Base-by-base conservation (phyloP, 148 eudicot genomes). In the Selenicereus undatus region DNA sequence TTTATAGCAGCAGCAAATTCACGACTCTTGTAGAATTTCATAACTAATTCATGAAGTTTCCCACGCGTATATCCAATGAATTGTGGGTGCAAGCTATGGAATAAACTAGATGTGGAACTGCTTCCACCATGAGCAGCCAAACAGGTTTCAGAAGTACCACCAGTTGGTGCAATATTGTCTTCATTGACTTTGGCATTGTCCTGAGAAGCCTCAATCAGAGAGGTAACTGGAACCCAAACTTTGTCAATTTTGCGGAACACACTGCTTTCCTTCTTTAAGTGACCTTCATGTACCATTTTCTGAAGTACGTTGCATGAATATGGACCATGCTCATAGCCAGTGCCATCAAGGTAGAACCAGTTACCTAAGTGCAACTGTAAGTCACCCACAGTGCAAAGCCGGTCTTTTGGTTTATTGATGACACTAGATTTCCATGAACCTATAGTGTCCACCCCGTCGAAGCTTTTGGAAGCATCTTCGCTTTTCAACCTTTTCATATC, bases 1-100 rank as follows among this genome's bases (percentile, higher is more conserved):
- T 93, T 95, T 80, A 95, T 92, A 78, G 99, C 94, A 76, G 98
- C 97, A 78, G 97, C 93, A 83, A 95, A 92, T 87, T 95, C 99
- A 56, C 99, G 92, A 80, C 96, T 95, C 88, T 89, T 95, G 81
- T 90, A 93, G 51, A 95, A 89, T 82, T 91, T 95, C 99, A 95
- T 95, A 51, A 95, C 94, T 79, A 95, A 84, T 71, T 95, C 99
- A 88, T 95, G 99, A 78, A 95, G 99, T 87, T 89, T 95, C 82
- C 99, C 99, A 42, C 92, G 89, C 51, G 99, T 91, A 85, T 90
- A 93, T 29, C 99, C 97, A 83, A 93, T 88, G 83, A 93, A 95
- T 79, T 95, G 99, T 11, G 99, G 99, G 75, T 93, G 93, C 89
- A 89, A 73, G 81, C 79, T 83, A 77, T 95, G 91, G 81, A 95